Evolutionary conservation across 1,284 basidiomycete genomes (phyloP).

Genomic region (Tilletia setariae): DNA sequence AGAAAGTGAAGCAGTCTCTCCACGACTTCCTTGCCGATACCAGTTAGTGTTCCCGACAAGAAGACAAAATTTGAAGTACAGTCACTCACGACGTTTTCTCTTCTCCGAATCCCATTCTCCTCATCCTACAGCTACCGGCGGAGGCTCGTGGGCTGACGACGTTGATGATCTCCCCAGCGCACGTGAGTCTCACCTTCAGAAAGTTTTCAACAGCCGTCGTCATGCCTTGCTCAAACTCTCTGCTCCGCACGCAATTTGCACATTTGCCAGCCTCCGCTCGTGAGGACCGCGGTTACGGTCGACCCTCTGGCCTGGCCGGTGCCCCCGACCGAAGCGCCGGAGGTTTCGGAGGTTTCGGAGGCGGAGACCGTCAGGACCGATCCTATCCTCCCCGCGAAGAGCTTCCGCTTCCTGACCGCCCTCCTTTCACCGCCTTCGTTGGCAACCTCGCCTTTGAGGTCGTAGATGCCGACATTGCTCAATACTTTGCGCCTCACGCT

Average conservation of each 20-base stretch:
- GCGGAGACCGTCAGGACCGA: slow-evolving; percentile 18
- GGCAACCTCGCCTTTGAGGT: slow-evolving; percentile 95
- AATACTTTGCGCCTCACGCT: slow-evolving; percentile 60
- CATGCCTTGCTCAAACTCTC: neutral
- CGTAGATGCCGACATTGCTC: slow-evolving; percentile 74
- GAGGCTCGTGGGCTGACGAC: slow-evolving; percentile 53
- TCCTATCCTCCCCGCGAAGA: slow-evolving; percentile 68
- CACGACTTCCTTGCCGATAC: slow-evolving; percentile 51
- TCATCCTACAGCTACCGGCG: slow-evolving; percentile 37
- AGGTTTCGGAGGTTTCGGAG: slow-evolving; percentile 25
- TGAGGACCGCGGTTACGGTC: neutral
- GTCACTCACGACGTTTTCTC: neutral
- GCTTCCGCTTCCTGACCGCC: slow-evolving; percentile 85
- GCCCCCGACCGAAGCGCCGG: slow-evolving; percentile 40
- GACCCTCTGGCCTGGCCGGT: slow-evolving; percentile 12
- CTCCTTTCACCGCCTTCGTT: slow-evolving; percentile 92
- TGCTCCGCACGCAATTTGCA: neutral
- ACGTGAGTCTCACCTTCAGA: slow-evolving; percentile 24
- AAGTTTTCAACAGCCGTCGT: neutral
- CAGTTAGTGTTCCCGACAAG: slow-evolving; percentile 23
- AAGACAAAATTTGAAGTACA: neutral
- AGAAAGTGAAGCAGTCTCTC: slow-evolving; percentile 45
- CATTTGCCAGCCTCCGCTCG: neutral
- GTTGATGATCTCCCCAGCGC: slow-evolving; percentile 50
- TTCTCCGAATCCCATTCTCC: neutral